Evolutionary conservation across 129 eudicot genomes (phyloP).

Genomic region (Pulicaria dysenterica): DNA sequence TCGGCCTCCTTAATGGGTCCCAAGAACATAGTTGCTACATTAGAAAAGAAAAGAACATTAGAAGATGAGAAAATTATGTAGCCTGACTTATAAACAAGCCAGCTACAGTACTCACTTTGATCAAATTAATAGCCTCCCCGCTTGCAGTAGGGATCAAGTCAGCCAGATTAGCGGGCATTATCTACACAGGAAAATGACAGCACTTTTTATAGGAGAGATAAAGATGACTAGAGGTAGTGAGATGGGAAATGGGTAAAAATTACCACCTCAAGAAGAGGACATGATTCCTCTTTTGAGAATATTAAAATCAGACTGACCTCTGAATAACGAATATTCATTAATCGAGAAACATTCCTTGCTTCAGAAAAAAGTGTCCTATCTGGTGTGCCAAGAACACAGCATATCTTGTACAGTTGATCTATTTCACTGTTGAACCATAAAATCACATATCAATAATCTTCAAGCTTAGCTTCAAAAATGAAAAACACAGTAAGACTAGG

Average conservation of each 20-base stretch:
- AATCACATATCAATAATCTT: slow-evolving; percentile 18
- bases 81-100: slow-evolving; percentile 8
- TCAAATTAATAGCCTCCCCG: slow-evolving; percentile 81
- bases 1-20: slow-evolving; percentile 92
- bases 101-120: slow-evolving; percentile 52
- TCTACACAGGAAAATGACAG: slow-evolving; percentile 44
- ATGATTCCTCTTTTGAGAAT: background rate
- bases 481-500: background rate
- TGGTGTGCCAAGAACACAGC: slow-evolving; percentile 83
- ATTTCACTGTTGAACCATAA: slow-evolving; percentile 72
- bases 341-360: slow-evolving; percentile 58
- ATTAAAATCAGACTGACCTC: slow-evolving; percentile 46
- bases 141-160: slow-evolving; percentile 82
- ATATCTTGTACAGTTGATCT: slow-evolving; percentile 91
- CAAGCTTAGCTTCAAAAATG: background rate
- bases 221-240: background rate
- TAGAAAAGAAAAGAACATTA: slow-evolving; percentile 13
- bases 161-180: slow-evolving; percentile 70
- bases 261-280: background rate
- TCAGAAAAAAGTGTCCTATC: slow-evolving; percentile 74
- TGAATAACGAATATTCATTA: slow-evolving; percentile 55
- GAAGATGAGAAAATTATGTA: slow-evolving; percentile 3
- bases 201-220: background rate
- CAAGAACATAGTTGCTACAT: slow-evolving; percentile 83
- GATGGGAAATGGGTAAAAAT: background rate